Evolutionary conservation across 1,139 yeast species (phyloP), one percentile per base, ranked within the genome.

Genomic region (Kurtzmaniella quercitrusa): DNA sequence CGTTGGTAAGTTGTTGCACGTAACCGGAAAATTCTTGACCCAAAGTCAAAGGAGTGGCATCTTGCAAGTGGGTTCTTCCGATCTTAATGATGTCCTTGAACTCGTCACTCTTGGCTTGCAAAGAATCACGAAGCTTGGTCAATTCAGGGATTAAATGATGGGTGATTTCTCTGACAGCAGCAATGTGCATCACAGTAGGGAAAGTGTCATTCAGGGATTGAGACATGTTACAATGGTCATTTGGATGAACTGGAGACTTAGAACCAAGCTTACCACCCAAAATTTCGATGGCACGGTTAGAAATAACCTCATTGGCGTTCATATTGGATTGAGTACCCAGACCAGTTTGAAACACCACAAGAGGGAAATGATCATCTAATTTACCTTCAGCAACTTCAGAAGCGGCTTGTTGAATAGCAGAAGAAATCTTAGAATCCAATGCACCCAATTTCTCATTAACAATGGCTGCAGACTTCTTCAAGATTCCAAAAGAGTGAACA

Each of bases 161-260:
- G 44, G 84, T 74, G 68, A 93, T 87, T 71, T 93, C 96, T 41
- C 86, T 78, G 47, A 91, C 96, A 23, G 98, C 97, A 42, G 98
- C 98, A 69, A 93, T 93, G 73, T 93, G 98, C 98, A 93, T 93
- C 46, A 93, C 98, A 30, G 98, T 91, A 53, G 98, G 98, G 86
- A 91, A 88, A 45, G 98, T 93, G 69, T 93, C 98, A 66, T 93
- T 93, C 39, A 97, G 88, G 16, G 97, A 88, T 71, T 93, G 98
- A 14, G 97, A 88, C 91, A 89, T 93, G 77, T 93, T 93, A 60
- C 93, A 95, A 69, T 93, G 98, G 70, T 93, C 98, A 69, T 93
- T 93, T 53, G 98, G 98, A 68, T 93, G 98, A 43, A 93, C 96
- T 18, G 96, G 96, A 49, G 68, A 76, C 74, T 93, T 93, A 50